Evolutionary conservation across 2,329 filamentous ascomycete species (phyloP), one percentile per base, ranked within the genome.

Genomic region (Didymellaceae sp.): DNA sequence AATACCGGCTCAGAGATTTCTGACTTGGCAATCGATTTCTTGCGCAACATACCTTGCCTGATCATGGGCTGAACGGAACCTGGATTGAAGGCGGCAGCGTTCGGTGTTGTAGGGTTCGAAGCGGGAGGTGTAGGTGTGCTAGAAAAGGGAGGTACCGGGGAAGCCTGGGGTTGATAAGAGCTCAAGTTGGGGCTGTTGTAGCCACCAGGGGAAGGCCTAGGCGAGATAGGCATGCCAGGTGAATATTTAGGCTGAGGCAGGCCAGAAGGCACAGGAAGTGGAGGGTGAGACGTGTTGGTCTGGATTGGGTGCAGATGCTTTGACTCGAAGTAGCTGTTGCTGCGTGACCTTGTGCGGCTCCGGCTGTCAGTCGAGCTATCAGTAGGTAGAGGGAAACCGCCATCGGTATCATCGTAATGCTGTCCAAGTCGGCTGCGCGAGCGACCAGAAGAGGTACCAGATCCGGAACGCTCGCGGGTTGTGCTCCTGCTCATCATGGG

Each of bases 1-100:
- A 82, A 76, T 4, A 73, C 75, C 0, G 85, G 85, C 59, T 87
- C 84, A 2, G 83, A 86, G 40, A 87, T 87, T 49, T 82, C 80
- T 10, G 77, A 74, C 68, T 87, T 87, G 55, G 80, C 80, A 38
- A 87, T 76, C 0, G 79, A 77, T 60, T 81, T 80, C 73, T 86
- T 86, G 28, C 82, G 78, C 61, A 70, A 44, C 25, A 67, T 57
- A 13, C 62, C 66, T 20, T 62, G 66, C 61, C 53, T 55, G n/a
- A 50, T 45, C 26, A 63, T 46, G 16, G 63, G 65, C 37, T 71
- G 71, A 45, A 68, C 49, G 10, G 54, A 50, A 50, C 64, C 63
- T 8, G 65, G 47, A 20, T 67, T 65, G 55, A 72, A 72, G 9
- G 63, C 64, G 9, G 73, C 56, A 13, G 70, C 64, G 16, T 72